phyloP scores from a whole-genome alignment of 768 basidiomycete genomes.

The Strobilomyces echinocephalus region DNA sequence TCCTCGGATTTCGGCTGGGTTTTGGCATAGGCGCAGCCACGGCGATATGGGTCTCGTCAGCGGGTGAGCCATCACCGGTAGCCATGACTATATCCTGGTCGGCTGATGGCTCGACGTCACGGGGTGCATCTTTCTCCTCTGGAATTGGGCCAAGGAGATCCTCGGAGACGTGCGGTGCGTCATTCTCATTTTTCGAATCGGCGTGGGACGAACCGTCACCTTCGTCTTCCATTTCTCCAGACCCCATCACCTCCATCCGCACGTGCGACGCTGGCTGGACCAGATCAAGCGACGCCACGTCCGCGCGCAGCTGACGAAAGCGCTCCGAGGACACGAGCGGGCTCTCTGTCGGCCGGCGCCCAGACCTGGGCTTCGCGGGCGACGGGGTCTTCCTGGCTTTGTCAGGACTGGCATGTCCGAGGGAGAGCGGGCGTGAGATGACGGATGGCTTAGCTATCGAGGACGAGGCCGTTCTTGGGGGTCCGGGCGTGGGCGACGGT shows the following conservation, averaged over 20 bases:
- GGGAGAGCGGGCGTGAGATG: constrained; percentile 6
- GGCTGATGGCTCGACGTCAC: background rate
- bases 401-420: constrained; percentile 12
- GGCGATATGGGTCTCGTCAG: background rate
- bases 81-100: constrained; percentile 2
- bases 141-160: background rate
- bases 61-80: background rate
- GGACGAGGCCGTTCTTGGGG: background rate
- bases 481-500: constrained; percentile 9
- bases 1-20: constrained; percentile 28
- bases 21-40: constrained; percentile 5
- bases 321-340: constrained; percentile 28
- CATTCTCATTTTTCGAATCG: background rate
- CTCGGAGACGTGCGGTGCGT: constrained; percentile 1
- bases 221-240: background rate
- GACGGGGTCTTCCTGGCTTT: constrained; percentile 12
- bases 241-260: background rate
- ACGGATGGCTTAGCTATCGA: constrained; percentile 16
- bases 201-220: background rate
- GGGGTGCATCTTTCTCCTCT: background rate
- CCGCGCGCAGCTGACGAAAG: constrained; percentile 14
- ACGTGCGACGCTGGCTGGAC: constrained; percentile 3
- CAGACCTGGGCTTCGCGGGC: background rate
- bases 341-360: background rate
- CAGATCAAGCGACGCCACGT: constrained; percentile 16